Evolutionary conservation across 2,329 filamentous ascomycete genomes (phyloP), one percentile per base, ranked within the genome.

Genomic region (Aspergillus novofumigatus): DNA sequence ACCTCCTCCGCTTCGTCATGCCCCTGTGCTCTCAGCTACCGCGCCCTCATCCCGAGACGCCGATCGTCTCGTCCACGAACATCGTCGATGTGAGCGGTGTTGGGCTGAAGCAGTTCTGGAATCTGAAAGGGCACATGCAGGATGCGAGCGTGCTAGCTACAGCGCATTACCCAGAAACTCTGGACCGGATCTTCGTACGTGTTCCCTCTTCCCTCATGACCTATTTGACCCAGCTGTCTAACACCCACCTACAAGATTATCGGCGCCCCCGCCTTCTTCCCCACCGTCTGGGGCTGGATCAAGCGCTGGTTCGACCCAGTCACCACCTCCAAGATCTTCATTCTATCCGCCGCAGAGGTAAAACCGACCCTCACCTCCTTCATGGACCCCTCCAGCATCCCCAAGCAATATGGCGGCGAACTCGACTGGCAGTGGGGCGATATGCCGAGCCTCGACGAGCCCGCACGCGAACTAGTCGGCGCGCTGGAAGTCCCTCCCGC

Each of bases 221-320:
- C n/a, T 45, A 59, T 51, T 51, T 26, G 48, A 32, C 49, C 59
- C 42, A 49, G 17, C 3, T 45, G 10, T 26, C 44, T 47, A 47
- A 47, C 44, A 47, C 7, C 11, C 14, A 11, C 20, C 21, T 25
- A 3, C 5, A 59, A 86, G 82, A 89, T 97, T 68, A 91, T 97
- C 62, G 92, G 92, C 59, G 93, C 93, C 0, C 93, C 93, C 51
- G 77, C 83, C 49, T 96, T 96, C 82, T 96, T 96, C 79, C 89
- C 89, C 51, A 96, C 91, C 2, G 90, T 96, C 59, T 74, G 92
- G 92, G 86, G 90, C 63, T 96, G 92, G 91, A 84, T 96, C 76
- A 96, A 96, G 81, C 88, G 89, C 69, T 96, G 92, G 92, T 96
- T 96, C 69, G 89, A 92, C 77, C 92, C 92, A 6, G 91, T 92